Base-by-base conservation (phyloP, 2,329 filamentous ascomycete genomes). In the Cercospora zeae-maydis region DNA sequence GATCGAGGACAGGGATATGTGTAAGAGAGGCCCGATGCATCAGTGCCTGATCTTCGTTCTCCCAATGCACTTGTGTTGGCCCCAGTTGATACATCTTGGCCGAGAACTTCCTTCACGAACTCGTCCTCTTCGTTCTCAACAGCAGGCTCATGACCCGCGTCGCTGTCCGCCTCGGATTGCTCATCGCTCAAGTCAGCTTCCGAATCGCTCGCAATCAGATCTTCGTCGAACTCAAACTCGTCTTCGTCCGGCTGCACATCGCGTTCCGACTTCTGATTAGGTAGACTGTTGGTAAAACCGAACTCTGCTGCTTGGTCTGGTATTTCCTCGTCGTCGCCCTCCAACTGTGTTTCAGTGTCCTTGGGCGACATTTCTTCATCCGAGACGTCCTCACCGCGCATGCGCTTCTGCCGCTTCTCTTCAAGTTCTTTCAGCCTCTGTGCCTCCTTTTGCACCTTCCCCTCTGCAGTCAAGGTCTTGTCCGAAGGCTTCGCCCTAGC, bases 211-310 rank as follows among this genome's bases (percentile, higher is more conserved):
- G 92, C 92, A 34, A 97, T 84, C 14, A 98, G 82, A 72, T 96
- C 89, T 66, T 95, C 91, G 63, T 98, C 93, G 65, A 97, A 87
- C 27, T 93, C 75, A 71, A 98, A 98, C 70, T 97, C 92, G 70
- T 98, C 93, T 74, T 98, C 93, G 69, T 97, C 93, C 67, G 96
- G 92, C 34, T 96, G 88, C 5, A 87, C 90, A 16, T 92, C 71
- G 24, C 81, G 78, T 63, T 68, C 76, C 69, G 59, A 72, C 55
- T 65, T 62, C 24, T 56, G 47, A 70, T 70, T 69, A 2, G 66
- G 63, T 62, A 88, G 83, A 10, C 83, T 81, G 3, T 83, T 83
- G 7, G 85, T 86, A n/a, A 88, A 77, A 1, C 86, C 86, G 71
- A 88, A 88, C 55, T 82, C 80, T 54, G 80, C 83, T 13, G 86